These are phyloP conservation scores for Syzygium grande DNA, from an alignment of 345 rosid species.

Conservation along the genomic window DNA sequence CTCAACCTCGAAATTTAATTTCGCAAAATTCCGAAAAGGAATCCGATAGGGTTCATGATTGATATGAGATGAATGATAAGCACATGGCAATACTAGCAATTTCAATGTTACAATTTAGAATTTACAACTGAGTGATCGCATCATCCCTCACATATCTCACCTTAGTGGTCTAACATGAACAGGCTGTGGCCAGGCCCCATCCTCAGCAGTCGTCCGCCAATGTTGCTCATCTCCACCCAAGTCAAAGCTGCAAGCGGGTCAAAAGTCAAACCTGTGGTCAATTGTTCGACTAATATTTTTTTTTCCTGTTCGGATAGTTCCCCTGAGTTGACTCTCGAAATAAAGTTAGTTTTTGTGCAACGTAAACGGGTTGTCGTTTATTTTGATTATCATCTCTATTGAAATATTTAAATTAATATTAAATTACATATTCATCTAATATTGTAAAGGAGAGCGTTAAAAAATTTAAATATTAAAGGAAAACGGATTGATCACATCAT, in stretches of 20 bases:
- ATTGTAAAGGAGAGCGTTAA: no score
- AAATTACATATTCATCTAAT: no score
- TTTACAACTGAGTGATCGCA: not conserved
- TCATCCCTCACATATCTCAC: not conserved
- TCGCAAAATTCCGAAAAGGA: not conserved
- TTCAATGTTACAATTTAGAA: not conserved
- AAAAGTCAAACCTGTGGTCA: not conserved
- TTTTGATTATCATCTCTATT: no score
- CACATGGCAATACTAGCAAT: not conserved
- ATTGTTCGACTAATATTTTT: not conserved
- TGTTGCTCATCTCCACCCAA: not conserved
- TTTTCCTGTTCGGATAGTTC: no score
- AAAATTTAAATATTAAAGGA: no score
- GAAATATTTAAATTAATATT: no score
- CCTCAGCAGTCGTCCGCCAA: not conserved
- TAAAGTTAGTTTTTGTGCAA: no score
- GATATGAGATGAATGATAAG: no score
- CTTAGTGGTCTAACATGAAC: not conserved
- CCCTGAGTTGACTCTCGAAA: not conserved
- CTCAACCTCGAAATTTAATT: not conserved
- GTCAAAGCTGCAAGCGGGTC: not conserved
- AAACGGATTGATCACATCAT: no score
- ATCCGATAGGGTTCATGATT: rapidly evolving
- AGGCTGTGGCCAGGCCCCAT: not conserved
- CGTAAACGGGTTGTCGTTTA: no score